Evolutionary conservation across 305 asterid species (phyloP), one percentile per base, ranked within the genome.

Genomic region (Striga hermonthica): DNA sequence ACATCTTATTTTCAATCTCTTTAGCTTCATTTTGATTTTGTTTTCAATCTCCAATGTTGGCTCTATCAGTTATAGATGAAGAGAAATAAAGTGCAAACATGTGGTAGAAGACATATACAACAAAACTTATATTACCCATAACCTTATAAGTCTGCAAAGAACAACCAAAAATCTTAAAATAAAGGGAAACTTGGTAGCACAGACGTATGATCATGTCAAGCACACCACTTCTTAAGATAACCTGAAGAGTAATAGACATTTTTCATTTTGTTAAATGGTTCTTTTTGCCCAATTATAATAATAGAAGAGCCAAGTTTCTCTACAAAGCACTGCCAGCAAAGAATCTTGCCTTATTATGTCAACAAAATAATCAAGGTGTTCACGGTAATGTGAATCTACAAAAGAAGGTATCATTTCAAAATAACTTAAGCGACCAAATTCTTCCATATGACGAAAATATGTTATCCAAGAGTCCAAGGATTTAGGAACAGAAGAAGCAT

Each of bases 191-290:
- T 22, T 22, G 1, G 2, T 22, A 22, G 31, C 31, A n/a, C 31
- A 22, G 31, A 22, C 1, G 31, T 0, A 0, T 28, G 47, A 61
- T 40, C 49, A 70, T 16, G 16, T 22, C 44, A 38, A 57, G 62
- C 56, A 61, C 40, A 41, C 61, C 38, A 3, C 52, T 52, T 38
- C 6, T 8, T 13, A 47, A 40, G 54, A 4, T 16, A 1, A 4
- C 9, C 37, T 10, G 8, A 70, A 37, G 45, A 22, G 2, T 6
- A 45, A 14, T 39, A 60, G 16, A 45, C 47, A 34, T 34, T 34
- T 44, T 43, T 13, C 66, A 64, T 37, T 11, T 50, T 38, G 40
- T 60, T 64, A 5, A 67, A 44, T 67, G 65, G 47, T 15, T n/a
- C 12, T 47, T 6, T 47, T 53, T 49, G 11, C 54, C 60, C 66